Base-by-base conservation (phyloP, 2,329 filamentous ascomycete species). In the Sporothrix euskadiensis region DNA sequence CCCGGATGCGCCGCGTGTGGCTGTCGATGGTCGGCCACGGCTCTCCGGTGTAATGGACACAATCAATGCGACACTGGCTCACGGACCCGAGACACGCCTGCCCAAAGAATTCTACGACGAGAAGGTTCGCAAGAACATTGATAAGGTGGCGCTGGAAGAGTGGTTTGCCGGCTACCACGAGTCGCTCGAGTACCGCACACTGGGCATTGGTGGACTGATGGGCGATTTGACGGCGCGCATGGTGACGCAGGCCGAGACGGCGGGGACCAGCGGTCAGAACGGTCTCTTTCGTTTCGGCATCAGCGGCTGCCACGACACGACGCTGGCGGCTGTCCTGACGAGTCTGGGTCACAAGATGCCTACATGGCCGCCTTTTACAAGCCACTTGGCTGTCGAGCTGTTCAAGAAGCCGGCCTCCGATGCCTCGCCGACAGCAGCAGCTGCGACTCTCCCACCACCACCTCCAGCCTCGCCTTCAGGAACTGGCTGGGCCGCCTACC, bases 31-130 rank as follows among this genome's bases (percentile, higher is more conserved):
- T 0, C 91, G 91, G 74, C 96, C 96, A 0, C 87, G 94, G 61
- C 85, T 98, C 14, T 94, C 90, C 6, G 96, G 96, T 71, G 91
- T 99, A 78, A 94, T 97, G 92, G 96, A 99, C 82, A 96, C 93
- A 0, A 88, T 98, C 79, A 98, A 98, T 80, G 89, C 93, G 7
- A 97, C 94, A 0, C 85, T 92, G 14, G 95, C 94, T 2, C 96
- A 98, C 80, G 93, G 93, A 0, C 88, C 92, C 0, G 87, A 88
- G 12, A 98, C 94, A 0, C 89, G 87, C 63, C 86, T 98, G 2
- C 96, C 96, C 0, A 85, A 86, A 10, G 92, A 94, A 75, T 98
- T 99, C 81, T 98, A 98, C 82, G 94, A 98, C 79, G 80, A 86
- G 22, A 91, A 90, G 79, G 89, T 87, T 4, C 86, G 89, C 69